A percentile compares a stretch with the other conserved stretches of the same genome.
Evolutionary conservation across 305 asterid genomes (phyloP).

Genomic region (Lippia alba): DNA sequence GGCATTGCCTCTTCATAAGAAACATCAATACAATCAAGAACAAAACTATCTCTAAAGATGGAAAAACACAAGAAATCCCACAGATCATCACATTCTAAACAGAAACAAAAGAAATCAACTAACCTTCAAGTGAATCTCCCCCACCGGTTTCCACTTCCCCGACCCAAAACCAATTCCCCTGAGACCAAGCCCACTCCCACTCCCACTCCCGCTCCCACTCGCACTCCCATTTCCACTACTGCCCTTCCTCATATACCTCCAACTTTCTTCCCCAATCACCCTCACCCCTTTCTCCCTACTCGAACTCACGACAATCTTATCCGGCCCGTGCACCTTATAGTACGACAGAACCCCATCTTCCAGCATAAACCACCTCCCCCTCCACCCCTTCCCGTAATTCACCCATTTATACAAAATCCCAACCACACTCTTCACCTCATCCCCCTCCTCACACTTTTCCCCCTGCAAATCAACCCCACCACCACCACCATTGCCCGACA

Average conservation of each 20-base stretch:
- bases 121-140: slow-evolving; percentile 96
- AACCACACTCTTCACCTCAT: slow-evolving; percentile 62
- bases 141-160: slow-evolving; percentile 82
- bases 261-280: slow-evolving; percentile 89
- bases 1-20: slow-evolving; percentile 13
- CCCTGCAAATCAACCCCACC: slow-evolving; percentile 41
- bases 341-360: slow-evolving; percentile 97
- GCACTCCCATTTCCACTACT: slow-evolving; percentile 60
- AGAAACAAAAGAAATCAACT: slow-evolving; percentile 32
- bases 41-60: slow-evolving; percentile 16
- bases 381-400: slow-evolving; percentile 99
- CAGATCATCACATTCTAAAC: slow-evolving; percentile 13
- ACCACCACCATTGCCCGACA: slow-evolving; percentile 47
- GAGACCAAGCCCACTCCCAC: slow-evolving; percentile 28
- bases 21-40: slow-evolving; percentile 17
- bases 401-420: slow-evolving; percentile 97
- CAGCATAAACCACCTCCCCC: slow-evolving; percentile 92
- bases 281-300: slow-evolving; percentile 72
- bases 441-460: slow-evolving; percentile 52
- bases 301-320: slow-evolving; percentile 70
- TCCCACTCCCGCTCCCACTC: slow-evolving; percentile 28
- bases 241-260: slow-evolving; percentile 89
- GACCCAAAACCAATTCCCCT: slow-evolving; percentile 46
- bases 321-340: slow-evolving; percentile 95
- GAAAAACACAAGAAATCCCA: background rate